phyloP scores from a whole-genome alignment of 1,284 basidiomycete genomes.

The Apiotrichum montevideense region DNA sequence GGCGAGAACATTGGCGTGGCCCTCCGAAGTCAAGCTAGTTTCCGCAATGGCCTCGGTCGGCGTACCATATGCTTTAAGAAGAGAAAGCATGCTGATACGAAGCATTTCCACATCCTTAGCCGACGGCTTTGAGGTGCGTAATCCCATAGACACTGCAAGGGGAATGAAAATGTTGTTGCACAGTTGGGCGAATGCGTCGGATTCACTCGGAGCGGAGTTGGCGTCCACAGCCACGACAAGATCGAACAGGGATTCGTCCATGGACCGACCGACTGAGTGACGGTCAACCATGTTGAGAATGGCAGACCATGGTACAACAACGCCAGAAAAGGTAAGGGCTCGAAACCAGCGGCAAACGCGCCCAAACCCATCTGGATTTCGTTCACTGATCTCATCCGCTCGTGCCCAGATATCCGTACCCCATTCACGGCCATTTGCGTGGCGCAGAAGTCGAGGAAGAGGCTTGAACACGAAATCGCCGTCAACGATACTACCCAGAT shows the following conservation, averaged over 20 bases:
- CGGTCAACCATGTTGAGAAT: constrained; percentile 20
- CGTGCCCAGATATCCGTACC: constrained; percentile 57
- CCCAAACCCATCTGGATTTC: constrained; percentile 51
- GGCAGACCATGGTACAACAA: constrained; percentile 55
- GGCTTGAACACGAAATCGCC: constrained; percentile 44
- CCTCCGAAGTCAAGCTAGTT: constrained; percentile 8
- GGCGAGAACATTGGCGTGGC: not conserved
- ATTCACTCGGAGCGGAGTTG: constrained; percentile 23
- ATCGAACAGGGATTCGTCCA: constrained; percentile 23
- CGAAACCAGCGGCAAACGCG: constrained; percentile 60
- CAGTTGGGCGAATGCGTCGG: constrained; percentile 19
- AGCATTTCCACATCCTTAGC: constrained; percentile 9
- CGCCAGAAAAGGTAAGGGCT: constrained; percentile 60
- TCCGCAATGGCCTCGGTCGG: constrained; percentile 14
- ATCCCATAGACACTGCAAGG: constrained; percentile 10
- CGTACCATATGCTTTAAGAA: constrained; percentile 30
- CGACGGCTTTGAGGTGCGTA: not conserved
- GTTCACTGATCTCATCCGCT: constrained; percentile 51
- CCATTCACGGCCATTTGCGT: constrained; percentile 1
- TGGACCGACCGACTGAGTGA: not conserved
- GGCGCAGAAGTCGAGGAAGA: constrained; percentile 56
- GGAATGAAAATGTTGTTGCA: constrained; percentile 20
- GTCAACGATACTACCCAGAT: constrained; percentile 16
- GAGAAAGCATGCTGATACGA: constrained; percentile 5
- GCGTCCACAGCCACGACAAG: constrained; percentile 28